Base-by-base conservation (phyloP, 805 yeast species). In the Yarrowia phangngaensis region DNA sequence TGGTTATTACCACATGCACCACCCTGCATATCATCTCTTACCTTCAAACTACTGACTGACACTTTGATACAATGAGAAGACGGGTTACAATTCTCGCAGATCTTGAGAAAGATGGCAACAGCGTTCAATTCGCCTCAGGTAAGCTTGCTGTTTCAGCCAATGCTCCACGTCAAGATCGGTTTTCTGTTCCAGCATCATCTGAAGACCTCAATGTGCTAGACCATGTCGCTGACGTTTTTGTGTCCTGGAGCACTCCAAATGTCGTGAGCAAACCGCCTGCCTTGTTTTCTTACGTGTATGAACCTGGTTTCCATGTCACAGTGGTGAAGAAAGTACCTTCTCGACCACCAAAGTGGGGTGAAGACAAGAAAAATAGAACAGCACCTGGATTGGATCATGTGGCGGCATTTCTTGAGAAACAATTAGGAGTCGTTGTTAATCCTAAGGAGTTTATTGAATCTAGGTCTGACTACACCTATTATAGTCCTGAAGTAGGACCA, bases 131-230 rank as follows among this genome's bases (percentile, higher is more conserved):
- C 35, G 30, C 28, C 35, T 24, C 45, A 6, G 48, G 34, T 35
- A 41, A 41, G 48, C 28, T 41, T 14, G 30, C 34, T n/a, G 45
- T 38, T 14, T 26, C 32, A 7, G 16, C 24, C 14, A 38, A 38
- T 24, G 45, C 32, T 12, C 45, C 45, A 13, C 48, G 48, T 13
- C 48, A 41, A 6, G 48, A 41, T 15, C 48, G 35, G 4, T 41
- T 41, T 16, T 12, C 32, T 8, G 45, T 24, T 8, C 11, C 23
- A 2, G 45, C 6, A 2, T 38, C 45, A 6, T 14, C 8, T 24
- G 31, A 8, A 16, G 45, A 27, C 16, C 45, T 38, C 32, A 28
- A 19, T 19, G 45, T 38, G 12, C n/a, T 38, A 19, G 13, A 38
- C 24, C 45, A 38, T 24, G 34, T 41, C 11, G 48, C 34, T 8